These are phyloP conservation scores for Sarcomyxa edulis DNA, from an alignment of 768 basidiomycete genomes.

Conservation along the genomic window DNA sequence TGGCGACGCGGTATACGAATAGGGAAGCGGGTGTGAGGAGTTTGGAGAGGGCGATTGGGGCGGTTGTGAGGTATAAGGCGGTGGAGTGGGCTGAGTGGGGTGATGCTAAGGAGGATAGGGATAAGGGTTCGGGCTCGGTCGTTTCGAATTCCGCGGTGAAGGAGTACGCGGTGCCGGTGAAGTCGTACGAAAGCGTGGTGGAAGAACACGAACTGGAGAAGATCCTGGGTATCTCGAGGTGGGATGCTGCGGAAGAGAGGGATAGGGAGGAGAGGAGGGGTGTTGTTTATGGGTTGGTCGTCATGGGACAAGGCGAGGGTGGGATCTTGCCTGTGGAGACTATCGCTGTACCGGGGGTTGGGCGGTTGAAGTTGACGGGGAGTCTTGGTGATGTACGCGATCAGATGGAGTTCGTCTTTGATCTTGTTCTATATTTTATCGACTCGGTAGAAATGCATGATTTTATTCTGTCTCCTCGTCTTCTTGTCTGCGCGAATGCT, in stretches of 20 bases:
- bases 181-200: slow-evolving; percentile 54
- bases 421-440: no score
- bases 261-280: slow-evolving; percentile 72
- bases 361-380: slow-evolving; percentile 74
- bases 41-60: slow-evolving; percentile 81
- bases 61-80: slow-evolving; percentile 87
- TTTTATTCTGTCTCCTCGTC: no score
- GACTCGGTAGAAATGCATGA: no score
- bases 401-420: no score
- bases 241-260: slow-evolving; percentile 75
- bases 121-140: slow-evolving; percentile 10
- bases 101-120: slow-evolving; percentile 27
- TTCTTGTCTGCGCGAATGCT: no score
- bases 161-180: no score
- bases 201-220: slow-evolving; percentile 71
- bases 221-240: slow-evolving; percentile 77
- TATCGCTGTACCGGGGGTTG: slow-evolving; percentile 69
- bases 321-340: slow-evolving; percentile 85
- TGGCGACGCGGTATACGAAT: slow-evolving; percentile 80
- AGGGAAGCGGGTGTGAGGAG: slow-evolving; percentile 91
- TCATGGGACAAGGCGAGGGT: slow-evolving; percentile 85
- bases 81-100: slow-evolving; percentile 82
- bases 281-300: slow-evolving; percentile 81
- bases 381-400: slow-evolving; percentile 70
- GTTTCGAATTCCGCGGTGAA: no score